Base-by-base conservation (phyloP, 768 basidiomycete genomes). In the Calocybe gangraenosa region DNA sequence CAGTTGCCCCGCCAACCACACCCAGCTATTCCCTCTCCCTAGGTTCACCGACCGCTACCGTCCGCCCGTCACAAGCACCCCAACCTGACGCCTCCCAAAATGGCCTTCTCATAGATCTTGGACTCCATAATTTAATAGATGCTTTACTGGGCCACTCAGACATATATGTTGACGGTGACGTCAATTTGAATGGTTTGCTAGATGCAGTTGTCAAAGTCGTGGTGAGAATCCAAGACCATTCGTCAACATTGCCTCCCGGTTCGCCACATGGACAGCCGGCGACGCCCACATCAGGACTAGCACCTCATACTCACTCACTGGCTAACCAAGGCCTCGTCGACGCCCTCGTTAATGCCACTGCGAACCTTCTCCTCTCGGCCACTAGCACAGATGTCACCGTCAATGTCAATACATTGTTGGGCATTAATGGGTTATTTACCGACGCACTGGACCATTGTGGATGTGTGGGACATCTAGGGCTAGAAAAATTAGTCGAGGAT, bases 331-430 rank as follows among this genome's bases (percentile, higher is more conserved):
- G 41, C 18, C 19, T 47, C 7, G 31, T 59, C 28, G 11, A 43
- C n/a, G 30, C 48, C 14, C n/a, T 58, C 33, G 19, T 56, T 17
- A 42, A 53, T 17, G 43, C 48, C 14, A 49, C 50, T 11, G 42
- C 9, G 14, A 34, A 22, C 42, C 49, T 58, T 23, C 28, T 59
- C 19, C 40, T 49, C 6, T 49, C 56, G 32, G 30, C 20, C 5
- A 43, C 48, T 9, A 32, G 39, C 19, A 39, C 23, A 10, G 48
- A 49, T 9, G 20, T 56, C 35, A 19, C 53, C n/a, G 25, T 32
- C 10, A 50, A 32, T 25, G 36, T 50, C 28, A 42, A 52, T n/a
- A 21, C 14, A 7, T 30, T 55, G 2, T 46, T 55, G 44, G 15
- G 46, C 14, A 4, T 50, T 10, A 46, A 30, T 28, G 17, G 10